Conservation (phyloP, 108 stramenopile species). For the Epipyxis sp. region DNA sequence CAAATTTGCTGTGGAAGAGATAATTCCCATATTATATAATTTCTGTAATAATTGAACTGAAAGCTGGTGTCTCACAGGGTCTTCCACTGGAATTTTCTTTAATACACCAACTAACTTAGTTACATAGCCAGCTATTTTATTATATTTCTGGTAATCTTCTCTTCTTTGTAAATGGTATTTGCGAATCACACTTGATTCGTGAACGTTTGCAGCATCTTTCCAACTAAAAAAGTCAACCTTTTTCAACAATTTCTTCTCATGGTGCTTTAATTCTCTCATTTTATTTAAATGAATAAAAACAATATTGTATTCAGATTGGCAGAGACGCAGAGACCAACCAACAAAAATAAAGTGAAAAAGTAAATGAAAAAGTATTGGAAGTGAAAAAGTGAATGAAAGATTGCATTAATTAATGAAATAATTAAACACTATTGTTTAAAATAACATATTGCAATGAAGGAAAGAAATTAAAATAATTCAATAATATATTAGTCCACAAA, state of each 20-base stretch:
- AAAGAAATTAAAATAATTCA: not conserved
- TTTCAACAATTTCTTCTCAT: slow-evolving; percentile 95
- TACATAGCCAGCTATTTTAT: slow-evolving; percentile 80
- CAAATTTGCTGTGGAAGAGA: slow-evolving; percentile 75
- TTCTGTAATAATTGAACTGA: slow-evolving; percentile 92
- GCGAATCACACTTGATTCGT: slow-evolving; percentile 85
- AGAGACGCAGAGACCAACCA: not conserved
- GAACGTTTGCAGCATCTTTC: slow-evolving; percentile 90
- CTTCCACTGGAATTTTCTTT: slow-evolving; percentile 73
- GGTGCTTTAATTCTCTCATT: slow-evolving; percentile 82
- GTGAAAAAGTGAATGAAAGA: not conserved
- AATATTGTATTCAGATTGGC: not conserved
- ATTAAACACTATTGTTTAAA: not conserved
- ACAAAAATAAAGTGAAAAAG: not conserved
- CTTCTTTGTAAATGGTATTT: slow-evolving; percentile 90
- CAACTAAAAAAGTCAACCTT: slow-evolving; percentile 95
- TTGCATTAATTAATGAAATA: not conserved
- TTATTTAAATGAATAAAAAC: not conserved
- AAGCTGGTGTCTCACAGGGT: slow-evolving; percentile 90
- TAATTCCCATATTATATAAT: slow-evolving; percentile 78
- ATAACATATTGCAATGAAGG: not conserved
- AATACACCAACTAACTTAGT: slow-evolving; percentile 82
- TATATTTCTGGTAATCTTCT: slow-evolving; percentile 88
- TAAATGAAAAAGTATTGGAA: not conserved
- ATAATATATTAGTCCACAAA: not conserved